A percentile compares a stretch with the other conserved stretches of the same genome.
Conservation (phyloP, 768 basidiomycete species). For the Xerocomus spinulosus region DNA sequence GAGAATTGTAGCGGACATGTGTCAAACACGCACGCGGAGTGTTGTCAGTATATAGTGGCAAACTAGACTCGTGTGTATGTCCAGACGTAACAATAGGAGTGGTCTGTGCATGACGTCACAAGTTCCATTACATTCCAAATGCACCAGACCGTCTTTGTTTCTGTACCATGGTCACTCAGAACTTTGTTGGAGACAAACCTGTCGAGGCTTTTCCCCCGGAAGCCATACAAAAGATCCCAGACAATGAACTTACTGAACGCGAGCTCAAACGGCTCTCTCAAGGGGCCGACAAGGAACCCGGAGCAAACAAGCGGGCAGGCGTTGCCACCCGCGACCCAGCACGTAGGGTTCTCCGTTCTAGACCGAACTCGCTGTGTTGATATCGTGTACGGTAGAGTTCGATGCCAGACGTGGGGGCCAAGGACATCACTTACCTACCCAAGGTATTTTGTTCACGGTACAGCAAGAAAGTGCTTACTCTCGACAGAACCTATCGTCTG, state of each 20-base stretch:
- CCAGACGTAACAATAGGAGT: too few relatives aligned
- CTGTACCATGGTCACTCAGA: slow-evolving; percentile 17
- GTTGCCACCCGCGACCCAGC: slow-evolving; percentile 24
- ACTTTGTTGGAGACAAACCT: slow-evolving; percentile 28
- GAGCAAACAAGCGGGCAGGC: slow-evolving; percentile 27
- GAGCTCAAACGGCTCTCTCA: slow-evolving; percentile 20
- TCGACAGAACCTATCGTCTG: too few relatives aligned
- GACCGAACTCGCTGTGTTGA: neutral
- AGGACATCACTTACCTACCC: slow-evolving; percentile 3
- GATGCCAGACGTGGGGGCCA: slow-evolving; percentile 14
- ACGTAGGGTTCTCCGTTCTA: neutral
- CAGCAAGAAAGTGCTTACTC: too few relatives aligned
- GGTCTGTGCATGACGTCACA: too few relatives aligned
- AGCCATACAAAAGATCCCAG: slow-evolving; percentile 16
- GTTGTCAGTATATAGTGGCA: too few relatives aligned
- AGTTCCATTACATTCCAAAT: too few relatives aligned
- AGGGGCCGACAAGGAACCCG: slow-evolving; percentile 6
- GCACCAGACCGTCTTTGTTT: neutral
- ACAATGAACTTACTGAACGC: slow-evolving; percentile 18
- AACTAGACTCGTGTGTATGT: too few relatives aligned
- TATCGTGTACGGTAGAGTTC: slow-evolving; percentile 2
- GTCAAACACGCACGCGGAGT: too few relatives aligned
- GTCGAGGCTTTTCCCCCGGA: slow-evolving; percentile 21
- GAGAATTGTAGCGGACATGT: too few relatives aligned
- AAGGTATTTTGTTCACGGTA: neutral